phyloP scores from a whole-genome alignment of 495 filamentous ascomycete genomes.

The Achaetomiella virescens region DNA sequence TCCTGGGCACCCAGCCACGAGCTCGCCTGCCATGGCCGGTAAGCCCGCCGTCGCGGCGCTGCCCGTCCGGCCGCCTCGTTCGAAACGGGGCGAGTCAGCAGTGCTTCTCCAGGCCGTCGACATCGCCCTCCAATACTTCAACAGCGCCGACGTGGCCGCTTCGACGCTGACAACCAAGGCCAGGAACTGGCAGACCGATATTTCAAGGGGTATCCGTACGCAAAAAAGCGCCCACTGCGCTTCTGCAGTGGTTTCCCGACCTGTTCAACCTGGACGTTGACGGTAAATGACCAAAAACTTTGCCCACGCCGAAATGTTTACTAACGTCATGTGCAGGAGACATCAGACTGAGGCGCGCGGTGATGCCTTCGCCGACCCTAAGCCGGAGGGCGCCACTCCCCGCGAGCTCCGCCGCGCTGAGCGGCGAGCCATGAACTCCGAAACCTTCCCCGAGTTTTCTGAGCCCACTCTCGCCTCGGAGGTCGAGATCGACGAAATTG shows the following conservation, averaged over 20 bases:
- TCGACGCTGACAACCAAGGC: slow-evolving; percentile 18
- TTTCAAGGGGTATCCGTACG: slow-evolving; percentile 19
- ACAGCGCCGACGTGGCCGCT: slow-evolving; percentile 12
- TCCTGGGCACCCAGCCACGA: too few species aligned
- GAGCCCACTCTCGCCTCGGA: slow-evolving; percentile 24
- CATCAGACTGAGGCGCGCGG: slow-evolving; percentile 8
- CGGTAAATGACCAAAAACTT: not conserved
- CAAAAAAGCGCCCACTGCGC: slow-evolving; percentile 10
- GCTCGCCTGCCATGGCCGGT: not conserved
- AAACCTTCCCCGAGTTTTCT: slow-evolving; percentile 19
- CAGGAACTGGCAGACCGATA: slow-evolving; percentile 19
- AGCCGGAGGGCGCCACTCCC: slow-evolving; percentile 14
- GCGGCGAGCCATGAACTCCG: slow-evolving; percentile 14
- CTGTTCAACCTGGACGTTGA: slow-evolving; percentile 24
- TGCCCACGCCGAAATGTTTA: not conserved
- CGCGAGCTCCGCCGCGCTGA: slow-evolving; percentile 12
- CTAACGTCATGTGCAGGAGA: slow-evolving; percentile 8
- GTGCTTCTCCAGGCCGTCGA: slow-evolving; percentile 20
- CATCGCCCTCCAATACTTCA: slow-evolving; percentile 26
- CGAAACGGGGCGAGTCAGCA: slow-evolving; percentile 10
- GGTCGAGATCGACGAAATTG: slow-evolving; percentile 20
- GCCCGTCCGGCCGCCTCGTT: slow-evolving; percentile 6
- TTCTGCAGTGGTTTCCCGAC: slow-evolving; percentile 18
- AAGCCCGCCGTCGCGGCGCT: not conserved
- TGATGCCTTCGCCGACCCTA: slow-evolving; percentile 7